These are phyloP conservation scores for Epichloe elymi DNA, from an alignment of 2,329 filamentous ascomycete species.

Conservation along the genomic window DNA sequence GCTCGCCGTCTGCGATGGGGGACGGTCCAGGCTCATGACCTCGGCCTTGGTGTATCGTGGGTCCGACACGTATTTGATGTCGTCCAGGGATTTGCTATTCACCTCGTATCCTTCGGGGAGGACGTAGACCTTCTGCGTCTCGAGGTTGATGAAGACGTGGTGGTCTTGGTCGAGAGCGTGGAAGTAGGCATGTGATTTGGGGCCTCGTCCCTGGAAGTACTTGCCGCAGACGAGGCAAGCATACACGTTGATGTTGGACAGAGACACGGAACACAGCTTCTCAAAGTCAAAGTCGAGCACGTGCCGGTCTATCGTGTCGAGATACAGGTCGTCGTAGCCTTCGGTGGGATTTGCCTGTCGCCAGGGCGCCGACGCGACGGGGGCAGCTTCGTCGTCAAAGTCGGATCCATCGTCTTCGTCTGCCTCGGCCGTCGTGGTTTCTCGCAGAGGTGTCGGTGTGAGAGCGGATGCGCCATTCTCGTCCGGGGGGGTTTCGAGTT, in stretches of 20 bases:
- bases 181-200: constrained; percentile 93
- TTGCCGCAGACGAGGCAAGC: constrained; percentile 95
- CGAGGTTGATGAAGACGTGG: constrained; percentile 97
- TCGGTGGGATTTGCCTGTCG: constrained; percentile 69
- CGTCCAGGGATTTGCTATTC: constrained; percentile 82
- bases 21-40: constrained; percentile 64
- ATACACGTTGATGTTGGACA: constrained; percentile 98
- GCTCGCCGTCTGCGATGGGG: not conserved
- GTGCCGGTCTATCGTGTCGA: constrained; percentile 89
- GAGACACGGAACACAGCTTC: constrained; percentile 88
- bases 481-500: constrained; percentile 24
- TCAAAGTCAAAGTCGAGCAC: constrained; percentile 98
- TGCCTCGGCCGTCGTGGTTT: constrained; percentile 10
- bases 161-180: constrained; percentile 91
- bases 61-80: constrained; percentile 96
- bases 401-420: constrained; percentile 20
- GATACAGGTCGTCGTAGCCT: constrained; percentile 90
- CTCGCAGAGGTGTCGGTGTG: constrained; percentile 8
- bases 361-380: constrained; percentile 30
- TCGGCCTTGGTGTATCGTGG: constrained; percentile 72
- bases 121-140: constrained; percentile 80
- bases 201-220: constrained; percentile 89
- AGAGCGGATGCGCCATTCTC: constrained; percentile 20
- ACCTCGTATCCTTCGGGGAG: constrained; percentile 96
- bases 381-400: constrained; percentile 28